Conservation (phyloP, 2,329 filamentous ascomycete genomes). For the Pyrenochaeta sp. region DNA sequence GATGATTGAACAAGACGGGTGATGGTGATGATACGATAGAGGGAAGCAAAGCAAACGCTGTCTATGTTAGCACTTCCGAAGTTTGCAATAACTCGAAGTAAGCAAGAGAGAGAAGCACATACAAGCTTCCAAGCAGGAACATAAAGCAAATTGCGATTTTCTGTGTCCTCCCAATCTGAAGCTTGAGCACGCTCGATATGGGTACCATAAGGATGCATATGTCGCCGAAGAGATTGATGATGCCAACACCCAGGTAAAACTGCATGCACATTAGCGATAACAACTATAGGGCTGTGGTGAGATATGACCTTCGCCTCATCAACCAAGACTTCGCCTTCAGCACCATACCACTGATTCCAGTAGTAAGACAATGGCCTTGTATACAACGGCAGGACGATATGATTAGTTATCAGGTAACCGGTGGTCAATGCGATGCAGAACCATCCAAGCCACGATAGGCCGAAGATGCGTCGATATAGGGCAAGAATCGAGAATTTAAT, state of each 20-base stretch:
- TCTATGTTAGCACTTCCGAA: slow-evolving; percentile 9
- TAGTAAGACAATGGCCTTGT: slow-evolving; percentile 26
- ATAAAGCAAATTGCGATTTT: slow-evolving; percentile 34
- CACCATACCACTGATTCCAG: slow-evolving; percentile 31
- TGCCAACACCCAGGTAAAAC: slow-evolving; percentile 35
- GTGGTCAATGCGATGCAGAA: slow-evolving; percentile 25
- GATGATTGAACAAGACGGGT: slow-evolving; percentile 21
- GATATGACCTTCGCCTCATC: slow-evolving; percentile 28
- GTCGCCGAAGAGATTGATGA: slow-evolving; percentile 36
- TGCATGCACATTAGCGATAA: slow-evolving; percentile 7
- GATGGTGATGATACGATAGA: slow-evolving; percentile 38
- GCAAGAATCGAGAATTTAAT: slow-evolving; percentile 40
- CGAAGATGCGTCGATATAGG: slow-evolving; percentile 37
- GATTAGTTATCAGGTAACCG: slow-evolving; percentile 28
- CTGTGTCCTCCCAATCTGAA: slow-evolving; percentile 26
- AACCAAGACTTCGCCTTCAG: slow-evolving; percentile 21
- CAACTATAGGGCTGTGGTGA: background rate
- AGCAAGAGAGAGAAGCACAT: slow-evolving; percentile 16
- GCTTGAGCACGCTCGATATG: slow-evolving; percentile 12
- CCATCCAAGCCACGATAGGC: slow-evolving; percentile 32
- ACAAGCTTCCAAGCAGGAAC: slow-evolving; percentile 38
- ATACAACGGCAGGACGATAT: slow-evolving; percentile 29
- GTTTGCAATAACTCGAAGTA: slow-evolving; percentile 6
- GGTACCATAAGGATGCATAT: slow-evolving; percentile 22
- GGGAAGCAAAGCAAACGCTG: slow-evolving; percentile 35